Conservation (phyloP, 257 asterid genomes). For the Verbascum thapsus region DNA sequence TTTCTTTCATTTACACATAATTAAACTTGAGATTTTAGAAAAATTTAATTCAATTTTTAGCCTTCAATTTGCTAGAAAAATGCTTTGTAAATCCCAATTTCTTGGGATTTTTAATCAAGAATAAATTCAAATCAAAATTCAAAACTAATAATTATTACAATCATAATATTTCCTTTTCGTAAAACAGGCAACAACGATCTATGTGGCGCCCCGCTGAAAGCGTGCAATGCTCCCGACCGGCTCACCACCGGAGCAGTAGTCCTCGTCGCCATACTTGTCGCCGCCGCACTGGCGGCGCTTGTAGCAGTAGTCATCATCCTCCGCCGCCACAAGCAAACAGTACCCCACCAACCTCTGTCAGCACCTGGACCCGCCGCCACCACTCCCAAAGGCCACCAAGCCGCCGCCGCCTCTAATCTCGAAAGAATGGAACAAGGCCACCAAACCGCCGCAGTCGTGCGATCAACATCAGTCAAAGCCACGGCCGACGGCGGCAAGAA, state of each 20-base stretch:
- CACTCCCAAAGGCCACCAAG: not conserved
- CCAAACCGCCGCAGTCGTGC: no score
- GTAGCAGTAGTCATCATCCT: slow-evolving; percentile 53
- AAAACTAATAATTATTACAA: no score
- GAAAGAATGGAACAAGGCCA: slow-evolving; percentile 60
- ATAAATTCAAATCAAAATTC: no score
- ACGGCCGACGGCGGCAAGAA: slow-evolving; percentile 30
- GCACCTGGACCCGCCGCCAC: not conserved
- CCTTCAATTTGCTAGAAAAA: no score
- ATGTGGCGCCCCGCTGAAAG: slow-evolving; percentile 68
- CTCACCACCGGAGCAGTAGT: slow-evolving; percentile 40
- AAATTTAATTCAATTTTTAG: no score
- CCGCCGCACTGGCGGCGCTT: slow-evolving; percentile 43
- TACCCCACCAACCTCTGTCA: slow-evolving; percentile 20
- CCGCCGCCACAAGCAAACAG: slow-evolving; percentile 34
- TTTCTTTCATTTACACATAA: no score
- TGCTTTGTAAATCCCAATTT: no score
- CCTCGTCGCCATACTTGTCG: slow-evolving; percentile 38
- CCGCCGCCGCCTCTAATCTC: slow-evolving; percentile 28
- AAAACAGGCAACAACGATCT: slow-evolving; percentile 60
- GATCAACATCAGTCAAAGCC: slow-evolving; percentile 21
- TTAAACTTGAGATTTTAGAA: no score
- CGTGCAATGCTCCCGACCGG: slow-evolving; percentile 39
- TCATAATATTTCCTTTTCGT: not conserved
- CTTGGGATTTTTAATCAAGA: no score